Base-by-base conservation (phyloP, 2,329 filamentous ascomycete species). In the Microsporum canis region DNA sequence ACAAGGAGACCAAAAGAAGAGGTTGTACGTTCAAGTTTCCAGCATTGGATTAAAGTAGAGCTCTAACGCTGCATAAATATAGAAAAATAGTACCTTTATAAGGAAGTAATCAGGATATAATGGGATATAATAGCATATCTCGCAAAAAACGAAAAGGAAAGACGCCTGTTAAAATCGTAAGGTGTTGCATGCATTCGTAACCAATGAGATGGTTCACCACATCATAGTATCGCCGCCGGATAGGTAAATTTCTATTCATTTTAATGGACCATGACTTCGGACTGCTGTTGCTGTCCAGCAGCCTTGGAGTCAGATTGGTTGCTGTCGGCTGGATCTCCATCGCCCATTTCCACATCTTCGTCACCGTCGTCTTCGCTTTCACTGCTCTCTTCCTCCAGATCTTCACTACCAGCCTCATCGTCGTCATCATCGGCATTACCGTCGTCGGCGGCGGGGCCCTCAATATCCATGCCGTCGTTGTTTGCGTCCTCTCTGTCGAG, bases 341-440 rank as follows among this genome's bases (percentile, higher is more conserved):
- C 80, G 47, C 82, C 80, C 79, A 82, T 82, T 66, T 83, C 81
- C 66, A 82, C 80, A 65, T 80, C 78, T 45, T 82, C 79, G 43
- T 81, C 80, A 51, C 79, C 76, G 56, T 78, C 82, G 57, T 82
- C 82, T 29, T 89, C 84, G 63, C 85, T 85, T 36, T 87, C 87
- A 66, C 85, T 85, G 67, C 85, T 89, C 73, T 91, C 88, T 60
- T 84, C 86, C 69, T 90, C 88, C 53, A 91, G 84, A 71, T 91
- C 88, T 71, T 91, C 88, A 68, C 85, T 89, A 3, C 59, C 53
- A 5, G 53, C 59, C 10, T 61, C 59, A n/a, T 53, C 59, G 5
- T 61, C 59, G 51, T 61, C 59, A 7, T 61, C 14, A 63, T 85
- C 84, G 5, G 57, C 57, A 41, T 41, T 41, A 10, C 56, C 56